Conservation (phyloP, 495 filamentous ascomycete species). For the Clavariopsis aquatica region DNA sequence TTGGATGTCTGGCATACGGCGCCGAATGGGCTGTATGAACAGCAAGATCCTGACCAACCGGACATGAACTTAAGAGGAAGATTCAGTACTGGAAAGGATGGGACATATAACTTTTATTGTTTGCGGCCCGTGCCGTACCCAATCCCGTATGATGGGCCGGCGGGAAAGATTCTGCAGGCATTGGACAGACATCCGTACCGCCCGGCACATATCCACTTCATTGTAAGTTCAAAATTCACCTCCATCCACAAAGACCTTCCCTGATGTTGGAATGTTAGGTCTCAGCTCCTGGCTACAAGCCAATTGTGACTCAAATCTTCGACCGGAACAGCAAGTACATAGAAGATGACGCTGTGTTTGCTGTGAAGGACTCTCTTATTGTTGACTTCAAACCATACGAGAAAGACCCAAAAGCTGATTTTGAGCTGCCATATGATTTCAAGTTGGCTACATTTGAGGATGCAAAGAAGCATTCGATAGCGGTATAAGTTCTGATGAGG, state of each 20-base stretch:
- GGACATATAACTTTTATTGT: constrained; percentile 67
- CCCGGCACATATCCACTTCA: constrained; percentile 83
- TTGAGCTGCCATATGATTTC: constrained; percentile 70
- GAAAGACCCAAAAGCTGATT: constrained; percentile 62
- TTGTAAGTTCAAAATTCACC: constrained; percentile 53
- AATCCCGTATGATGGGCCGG: constrained; percentile 66
- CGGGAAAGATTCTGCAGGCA: constrained; percentile 53
- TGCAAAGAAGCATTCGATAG: constrained; percentile 33
- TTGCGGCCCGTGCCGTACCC: constrained; percentile 72
- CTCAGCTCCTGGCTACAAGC: constrained; percentile 55
- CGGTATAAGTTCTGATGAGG: neutral
- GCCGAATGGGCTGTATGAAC: constrained; percentile 78
- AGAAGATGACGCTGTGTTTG: constrained; percentile 70
- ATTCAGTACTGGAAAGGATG: constrained; percentile 65
- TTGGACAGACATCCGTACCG: constrained; percentile 77
- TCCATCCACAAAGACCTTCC: neutral
- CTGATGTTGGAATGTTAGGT: constrained; percentile 14
- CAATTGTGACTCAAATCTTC: constrained; percentile 74
- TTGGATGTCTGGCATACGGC: constrained; percentile 79
- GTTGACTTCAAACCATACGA: constrained; percentile 64
- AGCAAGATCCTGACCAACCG: constrained; percentile 69
- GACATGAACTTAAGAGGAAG: constrained; percentile 75
- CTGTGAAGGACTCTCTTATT: constrained; percentile 72
- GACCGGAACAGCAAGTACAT: constrained; percentile 65
- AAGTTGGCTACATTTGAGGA: constrained; percentile 45